These are phyloP conservation scores for Colletotrichum sidae DNA, from an alignment of 2,329 filamentous ascomycete genomes.

Conservation along the genomic window DNA sequence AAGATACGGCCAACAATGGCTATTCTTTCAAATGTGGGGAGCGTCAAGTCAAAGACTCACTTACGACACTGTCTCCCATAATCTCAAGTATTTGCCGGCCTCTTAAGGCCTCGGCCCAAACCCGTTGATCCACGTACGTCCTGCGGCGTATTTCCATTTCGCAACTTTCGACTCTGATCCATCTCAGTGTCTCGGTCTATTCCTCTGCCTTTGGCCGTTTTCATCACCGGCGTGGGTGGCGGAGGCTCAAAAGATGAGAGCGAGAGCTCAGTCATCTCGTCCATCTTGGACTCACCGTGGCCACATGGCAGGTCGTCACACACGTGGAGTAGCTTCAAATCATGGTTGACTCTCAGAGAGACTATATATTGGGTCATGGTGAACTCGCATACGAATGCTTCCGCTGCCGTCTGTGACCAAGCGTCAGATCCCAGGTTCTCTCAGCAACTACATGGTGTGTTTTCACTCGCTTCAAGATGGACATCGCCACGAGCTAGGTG, in stretches of 20 bases:
- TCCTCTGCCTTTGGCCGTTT: slow-evolving; percentile 48
- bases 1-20: not conserved
- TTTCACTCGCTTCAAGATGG: slow-evolving; percentile 41
- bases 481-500: slow-evolving; percentile 44
- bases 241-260: slow-evolving; percentile 40
- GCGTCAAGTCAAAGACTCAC: slow-evolving; percentile 46
- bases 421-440: slow-evolving; percentile 39
- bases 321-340: slow-evolving; percentile 33
- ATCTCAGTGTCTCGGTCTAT: slow-evolving; percentile 41
- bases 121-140: not conserved
- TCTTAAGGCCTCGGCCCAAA: not conserved
- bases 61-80: no score
- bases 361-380: slow-evolving; percentile 44
- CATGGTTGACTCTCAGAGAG: not conserved
- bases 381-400: slow-evolving; percentile 49
- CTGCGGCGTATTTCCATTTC: slow-evolving; percentile 5
- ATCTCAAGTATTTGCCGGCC: no score
- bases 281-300: slow-evolving; percentile 42
- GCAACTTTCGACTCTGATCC: slow-evolving; percentile 42
- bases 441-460: slow-evolving; percentile 52
- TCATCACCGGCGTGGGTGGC: slow-evolving; percentile 45
- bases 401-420: slow-evolving; percentile 42
- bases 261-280: slow-evolving; percentile 42
- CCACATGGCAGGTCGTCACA: slow-evolving; percentile 52
- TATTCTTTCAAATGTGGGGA: slow-evolving; percentile 39